These are phyloP conservation scores for Dunaliella sp. DNA, from an alignment of 139 green algal genomes.

Conservation along the genomic window DNA sequence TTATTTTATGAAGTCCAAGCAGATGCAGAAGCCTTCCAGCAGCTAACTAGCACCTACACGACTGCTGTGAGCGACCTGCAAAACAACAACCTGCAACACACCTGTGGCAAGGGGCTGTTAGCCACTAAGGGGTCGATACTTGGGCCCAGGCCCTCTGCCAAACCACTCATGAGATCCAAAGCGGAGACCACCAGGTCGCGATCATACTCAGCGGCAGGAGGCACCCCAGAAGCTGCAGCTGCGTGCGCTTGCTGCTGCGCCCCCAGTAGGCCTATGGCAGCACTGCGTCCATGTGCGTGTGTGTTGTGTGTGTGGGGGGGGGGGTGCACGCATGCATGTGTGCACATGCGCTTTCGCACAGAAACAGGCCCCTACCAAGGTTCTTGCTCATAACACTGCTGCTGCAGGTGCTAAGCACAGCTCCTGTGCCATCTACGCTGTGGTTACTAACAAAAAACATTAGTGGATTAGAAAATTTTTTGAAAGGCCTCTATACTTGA, in stretches of 20 bases:
- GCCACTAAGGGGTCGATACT: background rate
- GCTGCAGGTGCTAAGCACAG: too few relatives aligned
- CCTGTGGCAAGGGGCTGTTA: background rate
- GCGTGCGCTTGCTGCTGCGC: conserved; percentile 15
- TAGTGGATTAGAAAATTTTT: too few relatives aligned
- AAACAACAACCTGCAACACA: background rate
- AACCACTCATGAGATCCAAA: background rate
- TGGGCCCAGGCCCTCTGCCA: background rate
- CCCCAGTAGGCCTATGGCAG: conserved; percentile 46
- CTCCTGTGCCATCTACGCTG: too few relatives aligned
- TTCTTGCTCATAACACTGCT: too few relatives aligned
- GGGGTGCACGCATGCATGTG: background rate
- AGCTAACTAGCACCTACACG: too few relatives aligned
- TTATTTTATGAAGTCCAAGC: too few relatives aligned
- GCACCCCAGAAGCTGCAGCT: conserved; percentile 11
- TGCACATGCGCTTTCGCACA: background rate
- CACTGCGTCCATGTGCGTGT: background rate
- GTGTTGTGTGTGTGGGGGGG: conserved; percentile 11
- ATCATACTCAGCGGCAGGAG: conserved; percentile 33
- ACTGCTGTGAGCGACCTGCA: background rate
- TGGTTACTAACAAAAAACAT: too few relatives aligned
- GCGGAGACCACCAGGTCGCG: conserved; percentile 29
- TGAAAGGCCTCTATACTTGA: too few relatives aligned
- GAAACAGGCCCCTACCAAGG: too few relatives aligned
- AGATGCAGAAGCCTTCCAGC: too few relatives aligned